phyloP scores from a whole-genome alignment of 495 filamentous ascomycete genomes.

The Tuber magnatum region DNA sequence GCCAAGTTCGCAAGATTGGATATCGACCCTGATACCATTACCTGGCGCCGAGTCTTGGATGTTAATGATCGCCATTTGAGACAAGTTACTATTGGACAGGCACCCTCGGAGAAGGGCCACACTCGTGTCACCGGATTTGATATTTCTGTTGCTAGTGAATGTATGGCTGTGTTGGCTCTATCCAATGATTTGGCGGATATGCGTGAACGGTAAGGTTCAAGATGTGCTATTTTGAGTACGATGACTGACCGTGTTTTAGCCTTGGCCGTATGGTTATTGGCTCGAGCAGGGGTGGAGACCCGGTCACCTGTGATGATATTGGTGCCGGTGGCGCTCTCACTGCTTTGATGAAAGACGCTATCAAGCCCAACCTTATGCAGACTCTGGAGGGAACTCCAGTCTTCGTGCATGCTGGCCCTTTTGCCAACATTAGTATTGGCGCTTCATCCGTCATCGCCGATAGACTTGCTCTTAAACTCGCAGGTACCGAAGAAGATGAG shows the following conservation, averaged over 20 bases:
- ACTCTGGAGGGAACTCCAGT: conserved; percentile 94
- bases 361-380: conserved; percentile 99
- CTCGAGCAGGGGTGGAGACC: conserved; percentile 73
- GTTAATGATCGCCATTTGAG: conserved; percentile 94
- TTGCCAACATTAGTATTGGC: conserved; percentile 96
- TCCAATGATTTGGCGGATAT: conserved; percentile 82
- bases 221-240: neutral
- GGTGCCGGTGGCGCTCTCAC: conserved; percentile 87
- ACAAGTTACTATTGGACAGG: conserved; percentile 77
- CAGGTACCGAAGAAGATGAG: conserved; percentile 92
- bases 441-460: conserved; percentile 92
- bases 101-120: conserved; percentile 80
- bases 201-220: conserved; percentile 59
- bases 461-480: conserved; percentile 88
- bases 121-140: conserved; percentile 85
- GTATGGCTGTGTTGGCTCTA: conserved; percentile 94
- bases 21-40: conserved; percentile 94
- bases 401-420: conserved; percentile 93
- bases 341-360: conserved; percentile 93
- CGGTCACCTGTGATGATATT: conserved; percentile 92
- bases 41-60: conserved; percentile 91
- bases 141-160: conserved; percentile 94
- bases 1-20: conserved; percentile 80
- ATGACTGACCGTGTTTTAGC: conserved; percentile 18
- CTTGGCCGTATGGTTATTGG: conserved; percentile 96